Evolutionary conservation across 805 yeast species (phyloP), one percentile per base, ranked within the genome.

Genomic region (Zygoascus flipseniorum): DNA sequence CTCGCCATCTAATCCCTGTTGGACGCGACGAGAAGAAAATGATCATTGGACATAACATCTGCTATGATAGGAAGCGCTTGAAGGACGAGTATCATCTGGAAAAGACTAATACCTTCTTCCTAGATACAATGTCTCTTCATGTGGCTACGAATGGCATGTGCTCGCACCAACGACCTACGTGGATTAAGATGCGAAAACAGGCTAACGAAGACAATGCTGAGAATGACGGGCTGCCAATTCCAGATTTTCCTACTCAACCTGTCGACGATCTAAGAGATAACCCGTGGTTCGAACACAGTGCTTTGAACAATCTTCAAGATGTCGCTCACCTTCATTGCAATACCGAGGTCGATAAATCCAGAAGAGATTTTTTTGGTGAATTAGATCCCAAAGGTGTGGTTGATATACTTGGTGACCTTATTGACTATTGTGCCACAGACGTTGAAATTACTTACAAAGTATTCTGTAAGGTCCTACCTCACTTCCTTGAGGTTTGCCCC

Each of bases 81-180:
- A 59, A 72, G 31, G 97, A 93, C 52, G 99, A 93, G 65, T 93
- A 93, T 69, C 75, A 77, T 60, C 65, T 90, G 37, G 67, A 72
- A 32, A 78, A 74, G 46, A 75, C 95, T 0, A 81, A 83, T 59
- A 86, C 87, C 1, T 89, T 89, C 68, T 93, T 73, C 62, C 59
- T 95, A 54, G 99, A 93, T 67, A 90, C 96, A 1, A 86, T 92
- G 89, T 85, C 97, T 1, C 70, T 93, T 18, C 99, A 93, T 68
- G 81, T 90, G 35, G 95, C 98, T 1, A 80, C 83, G 0, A 81
- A 85, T 50, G 99, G 99, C 0, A 84, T 93, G 79, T 88, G 97
- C 66, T 87, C 97, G 2, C 82, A 87, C 60, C 99, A 93, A 64
- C 70, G 98, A 56, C 85, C 89, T 0, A 75, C 78, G 16, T 93